These are phyloP conservation scores for Lactarius hatsudake DNA, from an alignment of 768 basidiomycete genomes.

Conservation along the genomic window DNA sequence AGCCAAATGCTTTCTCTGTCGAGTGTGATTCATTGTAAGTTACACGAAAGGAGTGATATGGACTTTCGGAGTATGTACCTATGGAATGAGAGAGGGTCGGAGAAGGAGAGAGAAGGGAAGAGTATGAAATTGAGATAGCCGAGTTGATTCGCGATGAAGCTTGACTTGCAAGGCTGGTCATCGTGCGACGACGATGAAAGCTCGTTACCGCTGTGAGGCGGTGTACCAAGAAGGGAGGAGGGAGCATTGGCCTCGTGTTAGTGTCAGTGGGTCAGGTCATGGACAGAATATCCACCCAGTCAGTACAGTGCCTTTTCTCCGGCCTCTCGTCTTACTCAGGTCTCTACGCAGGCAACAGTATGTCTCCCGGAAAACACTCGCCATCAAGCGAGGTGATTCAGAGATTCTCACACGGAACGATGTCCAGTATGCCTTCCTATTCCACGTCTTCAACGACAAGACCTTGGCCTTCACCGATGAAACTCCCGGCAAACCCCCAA, in stretches of 20 bases:
- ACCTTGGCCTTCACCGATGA: constrained; percentile 71
- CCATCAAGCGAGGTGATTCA: constrained; percentile 80
- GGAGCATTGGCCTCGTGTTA: constrained; percentile 19
- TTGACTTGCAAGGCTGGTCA: constrained; percentile 12
- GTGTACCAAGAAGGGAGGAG: constrained; percentile 11
- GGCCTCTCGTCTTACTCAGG: constrained; percentile 51
- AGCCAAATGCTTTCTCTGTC: constrained; percentile 80
- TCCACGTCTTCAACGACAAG: constrained; percentile 71
- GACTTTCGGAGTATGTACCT: constrained; percentile 39
- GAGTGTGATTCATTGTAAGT: constrained; percentile 3
- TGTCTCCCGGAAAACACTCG: constrained; percentile 54
- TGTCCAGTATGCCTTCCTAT: constrained; percentile 82
- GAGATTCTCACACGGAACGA: constrained; percentile 81
- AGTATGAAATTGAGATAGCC: constrained; percentile 62
- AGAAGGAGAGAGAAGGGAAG: constrained; percentile 52
- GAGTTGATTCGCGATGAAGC: constrained; percentile 41
- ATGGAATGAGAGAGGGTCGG: constrained; percentile 57
- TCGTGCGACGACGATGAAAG: constrained; percentile 17
- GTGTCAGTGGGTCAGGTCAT: constrained; percentile 4
- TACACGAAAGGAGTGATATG: constrained; percentile 4
- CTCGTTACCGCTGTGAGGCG: constrained; percentile 11
- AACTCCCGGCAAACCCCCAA: constrained; percentile 41
- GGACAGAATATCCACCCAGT: constrained; percentile 26
- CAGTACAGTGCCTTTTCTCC: constrained; percentile 18
- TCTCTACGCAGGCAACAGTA: constrained; percentile 44